These are phyloP conservation scores for Eragrostis tef DNA, from an alignment of 202 grass and related monocot genomes.

Conservation along the genomic window DNA sequence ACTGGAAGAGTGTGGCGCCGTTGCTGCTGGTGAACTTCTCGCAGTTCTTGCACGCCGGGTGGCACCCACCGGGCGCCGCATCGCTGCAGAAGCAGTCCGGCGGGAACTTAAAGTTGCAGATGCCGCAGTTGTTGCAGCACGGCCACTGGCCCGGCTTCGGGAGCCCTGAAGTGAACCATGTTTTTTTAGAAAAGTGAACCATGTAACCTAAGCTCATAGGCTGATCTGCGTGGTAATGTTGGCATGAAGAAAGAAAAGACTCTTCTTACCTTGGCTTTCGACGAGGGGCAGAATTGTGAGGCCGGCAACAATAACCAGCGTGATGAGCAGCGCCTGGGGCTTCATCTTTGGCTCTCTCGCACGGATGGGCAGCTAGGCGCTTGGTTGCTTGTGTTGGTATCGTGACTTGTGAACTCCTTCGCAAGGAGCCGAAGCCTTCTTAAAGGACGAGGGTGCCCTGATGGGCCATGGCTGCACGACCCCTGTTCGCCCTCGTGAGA, in stretches of 20 bases:
- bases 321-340: background rate
- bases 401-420: no score
- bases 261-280: background rate
- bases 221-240: no score
- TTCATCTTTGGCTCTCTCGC: conserved; percentile 13
- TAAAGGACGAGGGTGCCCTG: background rate
- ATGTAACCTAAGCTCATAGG: no score
- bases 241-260: background rate
- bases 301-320: background rate
- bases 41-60: conserved; percentile 10
- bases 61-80: background rate
- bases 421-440: background rate
- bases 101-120: conserved; percentile 29
- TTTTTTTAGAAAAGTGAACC: no score
- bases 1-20: background rate
- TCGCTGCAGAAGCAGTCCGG: background rate
- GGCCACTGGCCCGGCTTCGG: background rate
- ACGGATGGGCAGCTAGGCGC: no score
- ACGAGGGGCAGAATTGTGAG: background rate
- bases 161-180: no score
- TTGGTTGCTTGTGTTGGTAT: no score
- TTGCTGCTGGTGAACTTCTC: background rate
- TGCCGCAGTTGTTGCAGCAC: background rate
- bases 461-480: no score
- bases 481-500: no score